phyloP scores from a whole-genome alignment of 2,329 filamentous ascomycete genomes.

The Pseudocercospora fuligena region DNA sequence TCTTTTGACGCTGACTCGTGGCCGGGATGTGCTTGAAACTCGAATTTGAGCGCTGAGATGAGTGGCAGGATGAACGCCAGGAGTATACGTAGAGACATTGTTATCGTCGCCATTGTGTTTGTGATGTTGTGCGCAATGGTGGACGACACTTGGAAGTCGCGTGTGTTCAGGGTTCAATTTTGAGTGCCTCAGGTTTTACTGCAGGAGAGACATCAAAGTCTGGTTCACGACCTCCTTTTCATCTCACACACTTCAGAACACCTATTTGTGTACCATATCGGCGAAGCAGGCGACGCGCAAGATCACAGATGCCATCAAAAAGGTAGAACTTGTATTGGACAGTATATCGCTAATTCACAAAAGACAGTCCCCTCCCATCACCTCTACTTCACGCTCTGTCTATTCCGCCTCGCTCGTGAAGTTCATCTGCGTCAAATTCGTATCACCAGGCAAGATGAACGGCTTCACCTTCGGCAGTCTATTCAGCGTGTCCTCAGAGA shows the following conservation, averaged over 20 bases:
- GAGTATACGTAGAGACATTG: constrained; percentile 41
- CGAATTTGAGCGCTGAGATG: constrained; percentile 83
- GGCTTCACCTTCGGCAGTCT: constrained; percentile 46
- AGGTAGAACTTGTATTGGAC: background rate
- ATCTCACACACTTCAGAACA: background rate
- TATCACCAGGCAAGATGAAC: constrained; percentile 46
- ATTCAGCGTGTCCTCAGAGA: constrained; percentile 38
- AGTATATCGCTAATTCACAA: background rate
- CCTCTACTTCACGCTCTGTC: background rate
- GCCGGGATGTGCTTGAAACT: constrained; percentile 72
- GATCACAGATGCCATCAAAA: background rate
- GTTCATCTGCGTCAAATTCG: constrained; percentile 44
- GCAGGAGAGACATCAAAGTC: background rate
- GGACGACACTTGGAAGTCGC: background rate
- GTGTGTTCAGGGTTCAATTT: constrained; percentile 1
- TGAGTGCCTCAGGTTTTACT: background rate
- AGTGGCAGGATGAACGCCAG: constrained; percentile 49
- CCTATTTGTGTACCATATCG: background rate
- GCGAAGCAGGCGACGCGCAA: background rate
- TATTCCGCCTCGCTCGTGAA: constrained; percentile 40
- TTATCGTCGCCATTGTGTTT: constrained; percentile 22
- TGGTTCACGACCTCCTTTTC: background rate
- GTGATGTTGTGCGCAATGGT: background rate
- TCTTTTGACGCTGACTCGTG: constrained; percentile 69
- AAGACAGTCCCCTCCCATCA: background rate